Conservation (phyloP, 1,284 basidiomycete genomes). For the Rhodotorula sp. region DNA sequence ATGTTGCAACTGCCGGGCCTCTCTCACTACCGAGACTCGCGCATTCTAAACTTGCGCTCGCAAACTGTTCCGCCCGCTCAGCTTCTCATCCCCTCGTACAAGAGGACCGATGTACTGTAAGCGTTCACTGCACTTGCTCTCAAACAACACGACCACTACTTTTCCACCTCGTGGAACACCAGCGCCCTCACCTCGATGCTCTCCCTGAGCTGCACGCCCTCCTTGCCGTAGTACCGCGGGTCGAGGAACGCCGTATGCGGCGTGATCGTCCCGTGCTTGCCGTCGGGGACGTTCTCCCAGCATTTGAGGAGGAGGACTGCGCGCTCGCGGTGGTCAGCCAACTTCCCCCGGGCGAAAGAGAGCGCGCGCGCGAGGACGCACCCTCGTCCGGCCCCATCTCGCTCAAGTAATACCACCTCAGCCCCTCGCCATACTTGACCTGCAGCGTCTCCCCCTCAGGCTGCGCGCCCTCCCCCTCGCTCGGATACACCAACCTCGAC, state of each 20-base stretch:
- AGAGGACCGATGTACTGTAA: no score
- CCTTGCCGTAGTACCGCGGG: conserved; percentile 26
- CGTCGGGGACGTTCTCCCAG: conserved; percentile 30
- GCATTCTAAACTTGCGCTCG: no score
- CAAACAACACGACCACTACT: neutral
- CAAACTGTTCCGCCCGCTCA: no score
- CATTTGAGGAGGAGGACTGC: conserved; percentile 38
- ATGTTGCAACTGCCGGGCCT: no score
- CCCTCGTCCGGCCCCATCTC: conserved; percentile 65
- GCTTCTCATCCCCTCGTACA: no score
- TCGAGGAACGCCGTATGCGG: conserved; percentile 37
- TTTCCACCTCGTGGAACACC: conserved; percentile 36
- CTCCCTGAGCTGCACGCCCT: conserved; percentile 25
- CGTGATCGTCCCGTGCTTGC: conserved; percentile 13
- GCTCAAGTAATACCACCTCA: conserved; percentile 66
- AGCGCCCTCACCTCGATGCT: conserved; percentile 37
- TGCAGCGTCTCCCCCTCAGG: conserved; percentile 63
- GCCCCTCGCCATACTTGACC: conserved; percentile 60
- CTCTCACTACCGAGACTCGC: no score
- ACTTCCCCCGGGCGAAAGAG: no score
- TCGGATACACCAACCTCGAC: conserved; percentile 59
- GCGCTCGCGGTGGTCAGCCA: neutral
- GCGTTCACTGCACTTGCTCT: neutral
- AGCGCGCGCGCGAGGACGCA: neutral
- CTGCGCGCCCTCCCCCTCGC: conserved; percentile 41